A percentile compares a stretch with the other conserved stretches of the same genome.
Evolutionary conservation across 2,329 filamentous ascomycete species (phyloP).

Genomic region (Epichloe festucae): DNA sequence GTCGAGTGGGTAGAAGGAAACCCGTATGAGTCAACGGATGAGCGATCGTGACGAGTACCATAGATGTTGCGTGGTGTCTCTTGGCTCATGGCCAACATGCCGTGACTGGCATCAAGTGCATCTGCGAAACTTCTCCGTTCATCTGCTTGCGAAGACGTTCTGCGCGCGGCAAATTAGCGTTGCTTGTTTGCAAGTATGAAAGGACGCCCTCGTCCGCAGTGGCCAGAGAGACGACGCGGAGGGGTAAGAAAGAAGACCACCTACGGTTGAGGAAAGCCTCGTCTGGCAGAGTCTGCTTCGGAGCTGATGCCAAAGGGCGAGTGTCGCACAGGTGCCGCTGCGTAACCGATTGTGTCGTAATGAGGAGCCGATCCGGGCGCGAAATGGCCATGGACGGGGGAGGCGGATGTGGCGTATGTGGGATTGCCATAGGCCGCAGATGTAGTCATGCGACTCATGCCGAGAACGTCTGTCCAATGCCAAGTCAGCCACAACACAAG

Average conservation of each 20-base stretch:
- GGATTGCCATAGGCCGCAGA: constrained; percentile 58
- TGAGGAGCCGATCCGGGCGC: constrained; percentile 49
- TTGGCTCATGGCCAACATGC: constrained; percentile 93
- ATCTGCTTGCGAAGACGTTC: constrained; percentile 37
- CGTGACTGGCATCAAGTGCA: constrained; percentile 81
- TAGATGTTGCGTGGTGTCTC: constrained; percentile 89
- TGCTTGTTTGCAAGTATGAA: neutral
- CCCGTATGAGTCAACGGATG: constrained; percentile 75
- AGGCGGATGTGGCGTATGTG: constrained; percentile 52
- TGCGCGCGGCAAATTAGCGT: neutral
- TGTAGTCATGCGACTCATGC: constrained; percentile 49
- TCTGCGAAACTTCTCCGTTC: constrained; percentile 67
- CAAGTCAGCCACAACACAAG: constrained; percentile 49
- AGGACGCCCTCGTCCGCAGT: neutral
- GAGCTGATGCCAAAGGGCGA: constrained; percentile 41
- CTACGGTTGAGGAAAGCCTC: constrained; percentile 70
- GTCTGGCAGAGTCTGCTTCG: constrained; percentile 44
- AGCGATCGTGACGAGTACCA: constrained; percentile 52
- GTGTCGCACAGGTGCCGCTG: constrained; percentile 48
- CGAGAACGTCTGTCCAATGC: constrained; percentile 54
- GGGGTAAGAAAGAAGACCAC: constrained; percentile 26
- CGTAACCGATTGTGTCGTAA: constrained; percentile 68
- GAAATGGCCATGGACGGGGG: constrained; percentile 53
- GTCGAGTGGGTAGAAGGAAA: constrained; percentile 77
- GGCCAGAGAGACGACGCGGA: too few relatives aligned